Evolutionary conservation across 495 filamentous ascomycete species (phyloP).

Genomic region (Clavariopsis aquatica): DNA sequence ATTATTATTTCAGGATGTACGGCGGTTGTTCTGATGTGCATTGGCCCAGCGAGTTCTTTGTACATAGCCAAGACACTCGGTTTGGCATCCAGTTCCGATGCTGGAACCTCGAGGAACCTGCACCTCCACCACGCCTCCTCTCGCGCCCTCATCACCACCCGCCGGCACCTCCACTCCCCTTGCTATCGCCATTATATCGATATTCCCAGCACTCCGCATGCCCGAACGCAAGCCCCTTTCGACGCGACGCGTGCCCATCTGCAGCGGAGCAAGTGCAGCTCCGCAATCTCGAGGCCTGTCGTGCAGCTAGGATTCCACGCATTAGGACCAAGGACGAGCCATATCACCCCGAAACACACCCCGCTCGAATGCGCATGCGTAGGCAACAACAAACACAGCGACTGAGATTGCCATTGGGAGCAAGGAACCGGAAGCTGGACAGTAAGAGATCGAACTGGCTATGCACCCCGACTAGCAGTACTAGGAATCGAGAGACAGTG

Average conservation of each 20-base stretch:
- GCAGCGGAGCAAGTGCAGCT: not conserved
- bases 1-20: no score
- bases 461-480: conserved; percentile 16
- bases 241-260: conserved; percentile 19
- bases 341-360: conserved; percentile 21
- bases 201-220: conserved; percentile 23
- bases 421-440: not conserved
- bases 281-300: conserved; percentile 18
- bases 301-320: conserved; percentile 28
- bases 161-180: not conserved
- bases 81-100: not conserved
- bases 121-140: not conserved
- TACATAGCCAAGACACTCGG: not conserved
- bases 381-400: not conserved
- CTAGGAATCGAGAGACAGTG: not conserved
- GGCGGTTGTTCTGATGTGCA: no score
- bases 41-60: not conserved
- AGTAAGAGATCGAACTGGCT: conserved; percentile 1
- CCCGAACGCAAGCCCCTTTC: not conserved
- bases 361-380: conserved; percentile 5
- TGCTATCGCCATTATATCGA: not conserved
- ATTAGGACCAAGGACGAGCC: conserved; percentile 5
- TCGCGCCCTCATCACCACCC: not conserved
- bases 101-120: not conserved
- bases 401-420: not conserved